Conservation (phyloP, 306 rosid species). For the Canavalia ensiformis region DNA sequence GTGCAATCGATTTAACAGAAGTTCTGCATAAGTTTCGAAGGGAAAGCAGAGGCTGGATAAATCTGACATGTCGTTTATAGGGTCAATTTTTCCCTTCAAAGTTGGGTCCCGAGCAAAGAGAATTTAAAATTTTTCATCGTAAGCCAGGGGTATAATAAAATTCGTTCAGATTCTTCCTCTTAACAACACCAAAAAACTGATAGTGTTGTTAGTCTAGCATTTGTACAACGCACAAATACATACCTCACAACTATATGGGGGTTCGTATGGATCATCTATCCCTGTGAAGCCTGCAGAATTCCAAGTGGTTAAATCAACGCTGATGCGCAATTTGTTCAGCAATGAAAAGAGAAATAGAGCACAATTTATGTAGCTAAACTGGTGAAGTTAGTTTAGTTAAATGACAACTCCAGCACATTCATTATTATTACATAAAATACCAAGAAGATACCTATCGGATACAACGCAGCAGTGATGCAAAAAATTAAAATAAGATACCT, state of each 20-base stretch:
- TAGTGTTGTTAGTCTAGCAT: not conserved
- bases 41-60: not conserved
- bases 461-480: not conserved
- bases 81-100: slow-evolving; percentile 20
- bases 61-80: slow-evolving; percentile 11
- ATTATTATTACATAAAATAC: not conserved
- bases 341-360: slow-evolving; percentile 3
- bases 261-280: slow-evolving; percentile 89
- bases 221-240: slow-evolving; percentile 42
- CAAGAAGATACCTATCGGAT: slow-evolving; percentile 43
- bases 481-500: slow-evolving; percentile 55
- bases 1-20: slow-evolving; percentile 4
- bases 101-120: not conserved
- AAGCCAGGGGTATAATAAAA: not conserved
- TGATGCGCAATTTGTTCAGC: not conserved
- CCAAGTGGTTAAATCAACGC: slow-evolving; percentile 42
- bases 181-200: not conserved
- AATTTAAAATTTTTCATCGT: not conserved
- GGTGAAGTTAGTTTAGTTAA: slow-evolving; percentile 21
- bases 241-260: slow-evolving; percentile 81
- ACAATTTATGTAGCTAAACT: slow-evolving; percentile 11
- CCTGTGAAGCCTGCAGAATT: slow-evolving; percentile 86
- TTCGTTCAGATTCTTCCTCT: slow-evolving; percentile 29
- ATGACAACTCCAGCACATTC: not conserved
- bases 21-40: slow-evolving; percentile 19